Evolutionary conservation across 768 basidiomycete genomes (phyloP).

Genomic region (Phaeotremella fagi): DNA sequence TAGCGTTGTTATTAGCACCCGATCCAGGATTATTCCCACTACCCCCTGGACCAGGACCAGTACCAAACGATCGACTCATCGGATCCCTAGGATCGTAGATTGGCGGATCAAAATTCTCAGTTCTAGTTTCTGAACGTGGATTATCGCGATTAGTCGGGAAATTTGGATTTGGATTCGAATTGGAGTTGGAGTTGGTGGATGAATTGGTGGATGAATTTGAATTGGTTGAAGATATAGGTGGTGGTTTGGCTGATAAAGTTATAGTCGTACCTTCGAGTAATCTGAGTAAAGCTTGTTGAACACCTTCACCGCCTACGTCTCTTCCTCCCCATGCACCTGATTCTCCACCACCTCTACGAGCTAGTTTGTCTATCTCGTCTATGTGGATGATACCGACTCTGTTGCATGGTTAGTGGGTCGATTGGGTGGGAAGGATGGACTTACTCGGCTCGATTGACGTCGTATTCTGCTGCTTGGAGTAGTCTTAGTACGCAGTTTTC

Average conservation of each 20-base stretch:
- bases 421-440: neutral
- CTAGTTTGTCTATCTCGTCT: slow-evolving; percentile 93
- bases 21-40: no score
- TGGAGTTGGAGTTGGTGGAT: neutral
- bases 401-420: slow-evolving; percentile 1
- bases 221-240: slow-evolving; percentile 18
- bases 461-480: slow-evolving; percentile 84
- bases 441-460: slow-evolving; percentile 77
- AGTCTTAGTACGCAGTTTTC: slow-evolving; percentile 84
- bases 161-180: neutral
- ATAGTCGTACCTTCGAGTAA: slow-evolving; percentile 91
- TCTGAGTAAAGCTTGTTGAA: slow-evolving; percentile 72
- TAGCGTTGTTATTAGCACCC: slow-evolving; percentile 34
- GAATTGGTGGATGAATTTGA: slow-evolving; percentile 4
- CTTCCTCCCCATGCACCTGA: slow-evolving; percentile 53
- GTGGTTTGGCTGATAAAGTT: slow-evolving; percentile 60
- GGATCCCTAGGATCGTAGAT: slow-evolving; percentile 39
- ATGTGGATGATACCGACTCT: slow-evolving; percentile 94
- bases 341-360: slow-evolving; percentile 52
- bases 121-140: neutral
- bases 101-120: slow-evolving; percentile 25
- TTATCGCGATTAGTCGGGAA: slow-evolving; percentile 1
- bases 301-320: slow-evolving; percentile 93
- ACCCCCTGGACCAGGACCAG: no score
- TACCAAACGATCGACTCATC: slow-evolving; percentile 28